Percentiles rank a stretch among this genome's conserved stretches.
Evolutionary conservation across 306 rosid genomes (phyloP).

Genomic region (Vigna radiata): DNA sequence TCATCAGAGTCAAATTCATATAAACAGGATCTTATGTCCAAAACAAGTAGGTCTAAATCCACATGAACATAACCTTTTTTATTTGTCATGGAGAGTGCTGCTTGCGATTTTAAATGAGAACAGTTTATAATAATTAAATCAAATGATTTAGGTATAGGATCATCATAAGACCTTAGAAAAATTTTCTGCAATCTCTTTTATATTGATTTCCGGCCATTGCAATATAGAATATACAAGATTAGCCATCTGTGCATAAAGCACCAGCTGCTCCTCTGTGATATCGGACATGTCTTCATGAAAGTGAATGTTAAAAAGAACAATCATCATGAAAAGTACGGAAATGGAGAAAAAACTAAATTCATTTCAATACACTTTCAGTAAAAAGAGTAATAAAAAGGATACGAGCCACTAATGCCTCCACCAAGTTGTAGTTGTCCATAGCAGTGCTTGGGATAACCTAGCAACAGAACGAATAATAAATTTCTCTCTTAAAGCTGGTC

Average conservation of each 20-base stretch:
- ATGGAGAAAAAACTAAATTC: conserved; percentile 14
- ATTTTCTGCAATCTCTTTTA: conserved; percentile 77
- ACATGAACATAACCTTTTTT: background rate
- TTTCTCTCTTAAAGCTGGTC: background rate
- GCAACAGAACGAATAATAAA: conserved; percentile 37
- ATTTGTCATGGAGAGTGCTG: conserved; percentile 1
- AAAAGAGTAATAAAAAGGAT: conserved; percentile 54
- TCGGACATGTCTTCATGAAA: conserved; percentile 69
- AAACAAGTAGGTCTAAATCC: conserved; percentile 3
- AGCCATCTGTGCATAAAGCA: conserved; percentile 93
- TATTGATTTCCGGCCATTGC: conserved; percentile 73
- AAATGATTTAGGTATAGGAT: conserved; percentile 24
- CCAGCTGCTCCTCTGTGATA: conserved; percentile 73
- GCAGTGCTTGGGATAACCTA: conserved; percentile 71
- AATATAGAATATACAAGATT: conserved; percentile 81
- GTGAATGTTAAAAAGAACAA: conserved; percentile 55
- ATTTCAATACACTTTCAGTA: conserved; percentile 18
- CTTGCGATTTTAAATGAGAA: conserved; percentile 27
- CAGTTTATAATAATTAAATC: background rate
- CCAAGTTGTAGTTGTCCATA: conserved; percentile 75
- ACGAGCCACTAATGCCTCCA: conserved; percentile 89
- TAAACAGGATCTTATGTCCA: conserved; percentile 19
- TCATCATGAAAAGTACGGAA: conserved; percentile 30
- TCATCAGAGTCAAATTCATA: conserved; percentile 25
- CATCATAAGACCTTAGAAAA: conserved; percentile 75